Evolutionary conservation across 192 early-diverging fungal genomes (phyloP), one percentile per base, ranked within the genome.

Genomic region (Backusella australiensis): DNA sequence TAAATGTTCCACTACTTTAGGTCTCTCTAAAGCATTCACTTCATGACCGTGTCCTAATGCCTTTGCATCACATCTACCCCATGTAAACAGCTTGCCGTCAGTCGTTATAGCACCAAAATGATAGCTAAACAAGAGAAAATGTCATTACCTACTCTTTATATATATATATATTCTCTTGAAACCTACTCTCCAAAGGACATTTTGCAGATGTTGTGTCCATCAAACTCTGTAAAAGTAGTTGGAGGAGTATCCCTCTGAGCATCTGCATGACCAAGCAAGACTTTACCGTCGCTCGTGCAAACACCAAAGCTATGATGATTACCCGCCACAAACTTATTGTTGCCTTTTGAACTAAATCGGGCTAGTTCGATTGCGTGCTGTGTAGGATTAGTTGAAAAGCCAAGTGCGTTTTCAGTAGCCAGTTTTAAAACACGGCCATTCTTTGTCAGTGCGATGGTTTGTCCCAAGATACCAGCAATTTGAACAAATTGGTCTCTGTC

Each of bases 171-270:
- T 26, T 49, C 17, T 7, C 5, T 29, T 32, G 26, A 34, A 21
- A 75, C 74, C 67, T 67, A 67, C 74, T 78, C 77, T 29, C 77
- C 77, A 78, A 78, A 78, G 19, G 77, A 69, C 2, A 78, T 67
- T 53, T 74, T 78, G 38, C 77, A 74, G 15, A 78, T 34, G 52
- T 74, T 36, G 2, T 41, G 35, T 19, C 69, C 29, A 21, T 78
- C 14, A n/a, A 67, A 29, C 32, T 66, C 74, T 1, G 34, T n/a
- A 21, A 59, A 21, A 14, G 46, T 42, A 0, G 14, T 49, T 21
- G 76, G 71, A 1, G 34, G 7, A 5, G 46, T 39, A 44, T 52
- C 59, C 12, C 6, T 26, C 21, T 12, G 29, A 23, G 71, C 34
- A 32, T 70, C 36, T 34, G 34, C 9, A 19, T 68, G 4, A 15